These are phyloP conservation scores for Elymus sibiricus DNA, from an alignment of 176 grass and related monocot species.

Conservation along the genomic window DNA sequence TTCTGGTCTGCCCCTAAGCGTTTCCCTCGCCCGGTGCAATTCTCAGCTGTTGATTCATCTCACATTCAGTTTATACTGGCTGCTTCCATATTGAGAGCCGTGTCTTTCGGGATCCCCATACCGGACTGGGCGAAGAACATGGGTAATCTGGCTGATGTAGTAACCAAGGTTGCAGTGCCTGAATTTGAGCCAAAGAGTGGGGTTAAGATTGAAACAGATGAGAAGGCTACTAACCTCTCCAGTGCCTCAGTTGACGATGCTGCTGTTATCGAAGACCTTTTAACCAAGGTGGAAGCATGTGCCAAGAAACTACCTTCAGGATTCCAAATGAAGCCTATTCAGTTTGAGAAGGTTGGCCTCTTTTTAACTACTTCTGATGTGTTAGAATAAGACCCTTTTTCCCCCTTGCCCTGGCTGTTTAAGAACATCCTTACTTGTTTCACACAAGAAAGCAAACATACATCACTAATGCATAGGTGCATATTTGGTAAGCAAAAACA, in stretches of 20 bases:
- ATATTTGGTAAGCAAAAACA: conserved; percentile 14
- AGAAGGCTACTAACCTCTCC: conserved; percentile 45
- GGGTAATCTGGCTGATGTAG: conserved; percentile 36
- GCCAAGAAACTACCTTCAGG: conserved; percentile 45
- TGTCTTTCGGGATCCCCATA: conserved; percentile 59
- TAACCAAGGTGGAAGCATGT: conserved; percentile 62
- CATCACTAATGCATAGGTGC: background rate
- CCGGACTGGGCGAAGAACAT: conserved; percentile 59
- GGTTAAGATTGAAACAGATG: conserved; percentile 58
- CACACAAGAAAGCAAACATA: background rate
- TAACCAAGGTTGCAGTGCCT: conserved; percentile 54
- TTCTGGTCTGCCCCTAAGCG: conserved; percentile 90
- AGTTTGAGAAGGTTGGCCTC: conserved; percentile 63
- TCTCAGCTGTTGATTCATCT: conserved; percentile 53
- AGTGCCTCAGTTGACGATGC: conserved; percentile 58
- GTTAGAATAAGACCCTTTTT: background rate
- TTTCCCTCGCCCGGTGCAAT: conserved; percentile 56
- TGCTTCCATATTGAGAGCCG: conserved; percentile 67
- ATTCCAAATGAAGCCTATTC: conserved; percentile 76
- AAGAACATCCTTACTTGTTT: conserved; percentile 8
- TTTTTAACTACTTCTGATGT: background rate
- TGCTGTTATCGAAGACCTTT: conserved; percentile 54
- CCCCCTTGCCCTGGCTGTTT: background rate
- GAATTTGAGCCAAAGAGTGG: conserved; percentile 60
- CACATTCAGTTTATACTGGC: conserved; percentile 64